phyloP scores from a whole-genome alignment of 1,284 basidiomycete species.

The Apiotrichum sp. region DNA sequence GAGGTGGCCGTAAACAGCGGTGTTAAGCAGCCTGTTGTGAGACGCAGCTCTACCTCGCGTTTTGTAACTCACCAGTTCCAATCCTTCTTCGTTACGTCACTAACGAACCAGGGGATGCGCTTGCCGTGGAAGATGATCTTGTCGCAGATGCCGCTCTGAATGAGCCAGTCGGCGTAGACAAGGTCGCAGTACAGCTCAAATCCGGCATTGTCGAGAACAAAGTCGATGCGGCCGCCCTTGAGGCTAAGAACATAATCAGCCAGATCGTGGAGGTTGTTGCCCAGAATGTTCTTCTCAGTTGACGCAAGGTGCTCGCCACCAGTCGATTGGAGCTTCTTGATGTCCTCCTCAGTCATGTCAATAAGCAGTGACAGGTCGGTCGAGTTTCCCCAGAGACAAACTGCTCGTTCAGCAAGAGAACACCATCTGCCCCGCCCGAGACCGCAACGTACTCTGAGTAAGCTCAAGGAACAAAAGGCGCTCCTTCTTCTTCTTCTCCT shows the following conservation, averaged over 20 bases:
- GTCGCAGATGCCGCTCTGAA: slow-evolving; percentile 81
- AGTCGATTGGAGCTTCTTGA: slow-evolving; percentile 94
- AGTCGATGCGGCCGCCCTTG: slow-evolving; percentile 78
- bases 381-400: slow-evolving; percentile 93
- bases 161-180: slow-evolving; percentile 78
- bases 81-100: slow-evolving; percentile 94
- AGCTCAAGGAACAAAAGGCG: slow-evolving; percentile 89
- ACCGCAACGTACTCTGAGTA: slow-evolving; percentile 60
- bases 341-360: slow-evolving; percentile 98
- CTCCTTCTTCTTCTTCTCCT: slow-evolving; percentile 65
- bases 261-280: slow-evolving; percentile 57
- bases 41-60: not conserved
- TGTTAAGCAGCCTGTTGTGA: slow-evolving; percentile 58
- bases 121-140: slow-evolving; percentile 71
- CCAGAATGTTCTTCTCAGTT: slow-evolving; percentile 77
- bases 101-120: slow-evolving; percentile 69
- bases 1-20: slow-evolving; percentile 78
- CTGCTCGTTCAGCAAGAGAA: slow-evolving; percentile 45
- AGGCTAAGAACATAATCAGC: slow-evolving; percentile 76
- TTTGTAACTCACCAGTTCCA: slow-evolving; percentile 68
- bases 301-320: slow-evolving; percentile 91
- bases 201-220: slow-evolving; percentile 57
- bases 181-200: slow-evolving; percentile 97
- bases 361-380: slow-evolving; percentile 93
- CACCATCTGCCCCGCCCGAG: slow-evolving; percentile 3